Conservation (phyloP, 164 flowering plant species). For the Vitis riparia region DNA sequence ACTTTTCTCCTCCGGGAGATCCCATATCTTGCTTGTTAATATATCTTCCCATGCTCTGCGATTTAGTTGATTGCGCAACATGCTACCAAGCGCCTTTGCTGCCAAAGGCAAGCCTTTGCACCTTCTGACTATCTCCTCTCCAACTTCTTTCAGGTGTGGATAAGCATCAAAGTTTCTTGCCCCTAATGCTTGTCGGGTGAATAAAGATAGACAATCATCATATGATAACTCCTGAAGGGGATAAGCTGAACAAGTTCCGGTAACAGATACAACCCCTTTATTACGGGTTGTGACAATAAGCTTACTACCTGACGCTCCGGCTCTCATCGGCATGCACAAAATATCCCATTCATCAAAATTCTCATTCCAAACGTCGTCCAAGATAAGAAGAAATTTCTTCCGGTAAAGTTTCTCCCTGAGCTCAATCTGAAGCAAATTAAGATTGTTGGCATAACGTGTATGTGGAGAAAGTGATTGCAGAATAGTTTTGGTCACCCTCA, state of each 20-base stretch:
- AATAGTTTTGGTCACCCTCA: conserved; percentile 1
- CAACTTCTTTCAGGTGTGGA: neutral
- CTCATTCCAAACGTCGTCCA: conserved; percentile 30
- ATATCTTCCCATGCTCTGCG: neutral
- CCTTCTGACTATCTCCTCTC: conserved; percentile 5
- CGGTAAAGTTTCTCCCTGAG: neutral
- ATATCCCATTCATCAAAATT: conserved; percentile 2
- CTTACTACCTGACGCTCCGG: conserved; percentile 3
- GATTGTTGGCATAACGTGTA: neutral
- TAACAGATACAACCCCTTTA: neutral
- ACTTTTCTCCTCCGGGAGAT: neutral
- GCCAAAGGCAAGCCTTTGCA: conserved; percentile 17
- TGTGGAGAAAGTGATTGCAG: neutral
- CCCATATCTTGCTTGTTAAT: conserved; percentile 11
- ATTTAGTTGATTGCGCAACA: neutral
- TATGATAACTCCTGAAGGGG: neutral
- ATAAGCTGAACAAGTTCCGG: neutral
- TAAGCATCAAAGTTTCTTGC: neutral
- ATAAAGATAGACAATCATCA: neutral
- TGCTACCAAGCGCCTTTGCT: conserved; percentile 12
- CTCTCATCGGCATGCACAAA: neutral
- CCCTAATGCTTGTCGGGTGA: conserved; percentile 8
- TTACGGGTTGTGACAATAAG: conserved; percentile 10
- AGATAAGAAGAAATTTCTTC: conserved; percentile 15
- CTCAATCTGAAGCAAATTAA: conserved; percentile 6